Conservation (phyloP, 129 eudicot species). For the Artemisia annua region DNA sequence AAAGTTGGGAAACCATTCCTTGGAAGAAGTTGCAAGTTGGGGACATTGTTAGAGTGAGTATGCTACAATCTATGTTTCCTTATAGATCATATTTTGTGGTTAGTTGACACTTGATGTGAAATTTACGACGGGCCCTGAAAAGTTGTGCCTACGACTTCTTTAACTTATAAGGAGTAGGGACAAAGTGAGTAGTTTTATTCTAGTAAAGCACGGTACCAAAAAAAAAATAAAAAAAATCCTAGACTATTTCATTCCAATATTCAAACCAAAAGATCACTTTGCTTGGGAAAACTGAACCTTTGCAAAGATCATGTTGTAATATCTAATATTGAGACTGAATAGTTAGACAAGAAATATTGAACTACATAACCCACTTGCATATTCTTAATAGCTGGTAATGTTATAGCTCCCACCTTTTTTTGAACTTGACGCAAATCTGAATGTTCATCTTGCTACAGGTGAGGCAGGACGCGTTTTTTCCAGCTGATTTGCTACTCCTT, state of each 20-base stretch:
- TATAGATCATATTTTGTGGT: slow-evolving; percentile 7
- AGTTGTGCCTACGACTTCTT: neutral
- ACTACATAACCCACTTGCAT: slow-evolving; percentile 8
- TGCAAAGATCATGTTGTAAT: slow-evolving; percentile 1
- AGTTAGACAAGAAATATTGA: neutral
- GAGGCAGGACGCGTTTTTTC: slow-evolving; percentile 88
- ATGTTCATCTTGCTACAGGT: slow-evolving; percentile 54
- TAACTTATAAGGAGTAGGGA: neutral
- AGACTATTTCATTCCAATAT: too few species aligned
- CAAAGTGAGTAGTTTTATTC: neutral
- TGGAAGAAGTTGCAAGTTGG: slow-evolving; percentile 98
- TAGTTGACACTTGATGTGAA: slow-evolving; percentile 4
- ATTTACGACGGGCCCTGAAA: neutral
- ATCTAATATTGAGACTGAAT: slow-evolving; percentile 10
- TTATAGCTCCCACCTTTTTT: neutral
- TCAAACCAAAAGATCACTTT: slow-evolving; percentile 7
- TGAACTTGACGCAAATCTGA: slow-evolving; percentile 23
- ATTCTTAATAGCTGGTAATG: slow-evolving; percentile 11
- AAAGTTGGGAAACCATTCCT: slow-evolving; percentile 66
- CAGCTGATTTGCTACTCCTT: slow-evolving; percentile 92
- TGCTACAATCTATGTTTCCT: neutral
- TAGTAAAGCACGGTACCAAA: neutral
- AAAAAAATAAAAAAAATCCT: too few species aligned
- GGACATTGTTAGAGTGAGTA: slow-evolving; percentile 78
- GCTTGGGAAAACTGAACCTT: slow-evolving; percentile 1